Evolutionary conservation across 129 eudicot species (phyloP).

Genomic region (Tanacetum coccineum): DNA sequence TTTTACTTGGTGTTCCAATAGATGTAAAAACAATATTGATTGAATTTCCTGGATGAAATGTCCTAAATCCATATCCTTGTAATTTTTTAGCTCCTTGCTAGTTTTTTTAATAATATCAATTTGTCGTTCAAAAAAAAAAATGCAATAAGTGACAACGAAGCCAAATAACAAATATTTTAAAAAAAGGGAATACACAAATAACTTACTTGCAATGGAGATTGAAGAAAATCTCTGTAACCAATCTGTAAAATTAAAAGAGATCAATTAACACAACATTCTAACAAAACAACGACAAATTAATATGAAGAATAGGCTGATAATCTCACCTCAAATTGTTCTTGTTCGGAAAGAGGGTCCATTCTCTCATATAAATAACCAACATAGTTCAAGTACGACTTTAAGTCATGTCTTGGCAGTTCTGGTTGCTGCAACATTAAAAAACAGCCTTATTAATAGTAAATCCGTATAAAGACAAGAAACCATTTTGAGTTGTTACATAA

Average conservation of each 20-base stretch:
- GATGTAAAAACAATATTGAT: constrained; percentile 80
- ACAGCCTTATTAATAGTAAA: background rate
- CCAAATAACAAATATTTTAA: too few relatives aligned
- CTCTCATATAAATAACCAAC: constrained; percentile 81
- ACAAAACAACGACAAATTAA: background rate
- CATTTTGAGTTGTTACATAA: too few relatives aligned
- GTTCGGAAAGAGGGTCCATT: constrained; percentile 91
- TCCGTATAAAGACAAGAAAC: too few relatives aligned
- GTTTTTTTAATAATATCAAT: too few relatives aligned
- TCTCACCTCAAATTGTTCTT: constrained; percentile 82
- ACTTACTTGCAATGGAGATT: too few relatives aligned
- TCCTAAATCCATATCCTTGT: too few relatives aligned
- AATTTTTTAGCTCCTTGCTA: too few relatives aligned
- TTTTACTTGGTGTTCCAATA: constrained; percentile 86
- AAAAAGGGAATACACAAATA: too few relatives aligned
- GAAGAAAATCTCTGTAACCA: constrained; percentile 91
- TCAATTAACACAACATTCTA: background rate
- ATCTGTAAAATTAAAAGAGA: constrained; percentile 41
- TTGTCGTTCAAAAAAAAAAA: too few relatives aligned
- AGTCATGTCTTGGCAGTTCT: constrained; percentile 61
- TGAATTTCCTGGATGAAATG: too few relatives aligned
- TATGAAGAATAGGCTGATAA: background rate
- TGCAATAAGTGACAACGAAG: too few relatives aligned
- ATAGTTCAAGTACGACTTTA: constrained; percentile 76
- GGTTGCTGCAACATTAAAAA: constrained; percentile 20